Conservation (phyloP, 192 early-diverging fungal species). For the Piromyces finnis region DNA sequence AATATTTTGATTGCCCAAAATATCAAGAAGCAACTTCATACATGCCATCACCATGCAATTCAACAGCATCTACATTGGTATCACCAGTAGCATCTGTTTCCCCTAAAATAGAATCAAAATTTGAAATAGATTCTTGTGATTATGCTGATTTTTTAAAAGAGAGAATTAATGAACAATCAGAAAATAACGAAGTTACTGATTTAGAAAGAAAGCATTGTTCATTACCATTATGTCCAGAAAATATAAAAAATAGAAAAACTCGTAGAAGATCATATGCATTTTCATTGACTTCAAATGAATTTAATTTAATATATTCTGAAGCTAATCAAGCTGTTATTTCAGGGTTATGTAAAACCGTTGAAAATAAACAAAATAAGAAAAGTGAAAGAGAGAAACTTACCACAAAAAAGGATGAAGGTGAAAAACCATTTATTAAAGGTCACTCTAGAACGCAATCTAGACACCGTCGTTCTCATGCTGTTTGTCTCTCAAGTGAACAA, state of each 20-base stretch:
- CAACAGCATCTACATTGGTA: not conserved
- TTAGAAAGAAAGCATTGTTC: not conserved
- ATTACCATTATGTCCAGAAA: not conserved
- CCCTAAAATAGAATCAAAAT: not conserved
- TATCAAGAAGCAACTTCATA: not conserved
- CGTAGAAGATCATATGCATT: not conserved
- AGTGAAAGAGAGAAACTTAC: not conserved
- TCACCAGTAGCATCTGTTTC: not conserved
- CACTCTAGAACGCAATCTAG: not conserved
- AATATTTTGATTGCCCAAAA: not conserved
- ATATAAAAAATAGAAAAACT: not conserved
- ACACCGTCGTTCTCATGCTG: not conserved
- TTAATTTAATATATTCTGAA: not conserved
- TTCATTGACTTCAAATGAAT: not conserved
- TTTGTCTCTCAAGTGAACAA: not conserved
- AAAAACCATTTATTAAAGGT: not conserved
- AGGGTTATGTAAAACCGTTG: not conserved
- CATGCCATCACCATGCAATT: not conserved
- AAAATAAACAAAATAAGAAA: not conserved
- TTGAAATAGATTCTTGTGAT: not conserved
- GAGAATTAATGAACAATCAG: not conserved
- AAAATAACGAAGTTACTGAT: not conserved
- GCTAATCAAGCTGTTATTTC: not conserved
- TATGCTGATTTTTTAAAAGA: not conserved
- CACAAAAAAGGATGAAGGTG: not conserved